These are phyloP conservation scores for Scortechinia acanthostroma DNA, from an alignment of 2,329 filamentous ascomycete species.

Conservation along the genomic window DNA sequence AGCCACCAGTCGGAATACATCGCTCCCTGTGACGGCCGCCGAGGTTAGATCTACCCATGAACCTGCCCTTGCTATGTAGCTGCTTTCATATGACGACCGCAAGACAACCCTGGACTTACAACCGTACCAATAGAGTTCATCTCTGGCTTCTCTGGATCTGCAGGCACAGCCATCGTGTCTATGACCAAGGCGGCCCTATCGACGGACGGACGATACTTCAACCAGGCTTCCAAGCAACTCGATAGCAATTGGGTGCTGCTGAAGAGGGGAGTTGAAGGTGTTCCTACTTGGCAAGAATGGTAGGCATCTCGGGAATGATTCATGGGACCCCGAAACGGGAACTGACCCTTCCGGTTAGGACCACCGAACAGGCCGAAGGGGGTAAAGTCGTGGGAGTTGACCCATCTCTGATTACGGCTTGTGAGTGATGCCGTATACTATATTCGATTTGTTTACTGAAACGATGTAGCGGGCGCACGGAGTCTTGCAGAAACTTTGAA, in stretches of 20 bases:
- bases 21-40: constrained; percentile 83
- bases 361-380: constrained; percentile 74
- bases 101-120: constrained; percentile 6
- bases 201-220: constrained; percentile 96
- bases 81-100: not conserved
- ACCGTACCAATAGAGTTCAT: constrained; percentile 57
- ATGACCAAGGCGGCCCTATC: constrained; percentile 80
- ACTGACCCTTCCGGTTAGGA: not conserved
- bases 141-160: constrained; percentile 88
- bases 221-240: constrained; percentile 84
- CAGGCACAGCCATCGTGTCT: constrained; percentile 84
- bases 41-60: constrained; percentile 38
- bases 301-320: constrained; percentile 13
- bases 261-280: constrained; percentile 87
- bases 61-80: not conserved
- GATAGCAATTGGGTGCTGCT: constrained; percentile 85
- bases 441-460: not conserved
- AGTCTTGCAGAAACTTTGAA: constrained; percentile 81
- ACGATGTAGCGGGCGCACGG: constrained; percentile 44
- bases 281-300: constrained; percentile 98
- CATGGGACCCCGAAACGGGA: not conserved
- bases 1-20: constrained; percentile 98
- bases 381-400: constrained; percentile 89
- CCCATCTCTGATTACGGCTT: constrained; percentile 72
- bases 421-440: constrained; percentile 27